Evolutionary conservation across 805 yeast genomes (phyloP).

Genomic region (Candida vartiovaarae): DNA sequence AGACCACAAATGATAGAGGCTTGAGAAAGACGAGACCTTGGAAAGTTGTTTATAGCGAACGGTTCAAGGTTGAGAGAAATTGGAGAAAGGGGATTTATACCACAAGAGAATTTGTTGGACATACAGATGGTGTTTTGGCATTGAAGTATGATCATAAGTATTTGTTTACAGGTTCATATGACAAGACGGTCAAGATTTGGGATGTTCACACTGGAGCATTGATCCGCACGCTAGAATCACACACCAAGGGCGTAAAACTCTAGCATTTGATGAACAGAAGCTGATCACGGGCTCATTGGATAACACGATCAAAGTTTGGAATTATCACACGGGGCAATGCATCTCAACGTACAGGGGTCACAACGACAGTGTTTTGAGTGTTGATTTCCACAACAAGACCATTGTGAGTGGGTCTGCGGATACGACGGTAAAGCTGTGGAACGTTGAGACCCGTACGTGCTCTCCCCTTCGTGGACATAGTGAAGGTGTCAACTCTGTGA

Average conservation of each 20-base stretch:
- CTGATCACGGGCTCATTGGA: constrained; percentile 90
- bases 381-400: constrained; percentile 72
- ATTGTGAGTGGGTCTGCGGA: constrained; percentile 95
- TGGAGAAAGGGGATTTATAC: constrained; percentile 83
- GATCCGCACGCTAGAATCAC: constrained; percentile 77
- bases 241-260: constrained; percentile 75
- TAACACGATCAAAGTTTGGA: constrained; percentile 91
- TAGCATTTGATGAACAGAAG: constrained; percentile 83
- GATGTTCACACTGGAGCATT: constrained; percentile 73
- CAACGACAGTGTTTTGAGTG: constrained; percentile 74
- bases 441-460: constrained; percentile 87
- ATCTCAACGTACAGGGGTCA: constrained; percentile 93
- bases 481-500: constrained; percentile 88
- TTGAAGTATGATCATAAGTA: constrained; percentile 75
- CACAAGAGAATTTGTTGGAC: constrained; percentile 65
- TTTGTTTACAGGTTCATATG: constrained; percentile 88
- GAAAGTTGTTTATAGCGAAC: constrained; percentile 90
- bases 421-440: constrained; percentile 91
- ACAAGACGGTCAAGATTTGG: constrained; percentile 91
- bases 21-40: constrained; percentile 66
- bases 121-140: constrained; percentile 82
- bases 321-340: constrained; percentile 89
- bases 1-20: constrained; percentile 15
- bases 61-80: constrained; percentile 85
- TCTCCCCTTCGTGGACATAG: constrained; percentile 89